Base-by-base conservation (phyloP, 2,329 filamentous ascomycete genomes). In the Bipolaris victoriae region DNA sequence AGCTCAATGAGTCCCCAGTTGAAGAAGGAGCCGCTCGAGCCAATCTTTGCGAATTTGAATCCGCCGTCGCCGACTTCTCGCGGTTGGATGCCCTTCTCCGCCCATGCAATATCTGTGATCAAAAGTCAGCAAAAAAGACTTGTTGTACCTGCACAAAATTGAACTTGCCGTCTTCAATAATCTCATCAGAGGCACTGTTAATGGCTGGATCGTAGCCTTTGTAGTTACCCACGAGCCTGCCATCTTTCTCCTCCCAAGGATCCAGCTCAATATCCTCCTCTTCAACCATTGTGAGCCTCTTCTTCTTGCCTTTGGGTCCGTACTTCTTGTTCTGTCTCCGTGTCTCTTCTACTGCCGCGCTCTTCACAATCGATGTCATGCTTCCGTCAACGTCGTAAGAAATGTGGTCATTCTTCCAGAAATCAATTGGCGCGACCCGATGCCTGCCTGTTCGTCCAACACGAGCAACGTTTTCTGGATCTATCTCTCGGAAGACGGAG, bases 1-100 rank as follows among this genome's bases (percentile, higher is more conserved):
- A 99, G 80, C 69, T 98, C 94, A 36, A 99, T 90, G 50, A 98
- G 85, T 15, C 95, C 95, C 9, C 90, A 89, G 33, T 92, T 93
- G 76, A 98, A 91, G 76, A 97, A 98, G 0, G 90, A 87, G 15
- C 64, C 63, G 55, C 58, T 60, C 4, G 67, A 68, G 15, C 57
- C 62, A 59, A 94, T 90, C 80, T 97, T 98, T 33, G 91, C 90
- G 73, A 96, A 98, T 55, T 86, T 86, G 82, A 98, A 98, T 3
- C 86, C 87, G 16, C 89, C 88, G 69, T 83, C 82, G 52, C 83
- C 80, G 7, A 87, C 85, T 57, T 86, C 83, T 52, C 79, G 79
- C 0, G 84, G 85, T 58, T 84, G 74, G 51, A 89, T 85, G 7
- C 83, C 82, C 51, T 81, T 79, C 7, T 82, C 75, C 5, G 85